Evolutionary conservation across 1,284 basidiomycete genomes (phyloP).

Genomic region (Psilocybe mexicana): DNA sequence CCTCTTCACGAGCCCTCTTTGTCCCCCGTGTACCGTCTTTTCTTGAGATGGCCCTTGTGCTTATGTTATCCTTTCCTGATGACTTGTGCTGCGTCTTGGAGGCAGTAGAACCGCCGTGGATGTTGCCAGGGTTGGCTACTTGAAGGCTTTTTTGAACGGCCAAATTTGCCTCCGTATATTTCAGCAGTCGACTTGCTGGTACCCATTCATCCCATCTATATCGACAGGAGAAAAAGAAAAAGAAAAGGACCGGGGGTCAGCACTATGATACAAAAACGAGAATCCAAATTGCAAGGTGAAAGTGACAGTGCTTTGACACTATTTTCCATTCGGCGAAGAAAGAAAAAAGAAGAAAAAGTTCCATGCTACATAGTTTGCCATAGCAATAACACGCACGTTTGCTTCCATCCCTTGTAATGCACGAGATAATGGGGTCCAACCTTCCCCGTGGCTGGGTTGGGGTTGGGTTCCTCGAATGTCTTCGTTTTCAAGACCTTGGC

Average conservation of each 20-base stretch:
- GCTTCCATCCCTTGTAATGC: constrained; percentile 99
- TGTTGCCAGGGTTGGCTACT: constrained; percentile 37
- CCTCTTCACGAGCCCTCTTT: constrained; percentile 65
- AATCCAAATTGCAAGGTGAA: neutral
- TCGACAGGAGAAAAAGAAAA: neutral
- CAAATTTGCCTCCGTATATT: constrained; percentile 85
- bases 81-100: constrained; percentile 35
- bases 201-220: constrained; percentile 99
- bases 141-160: constrained; percentile 71
- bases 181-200: constrained; percentile 79
- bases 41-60: constrained; percentile 42
- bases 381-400: constrained; percentile 65
- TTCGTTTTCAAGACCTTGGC: constrained; percentile 90
- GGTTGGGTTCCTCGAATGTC: constrained; percentile 71
- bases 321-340: neutral
- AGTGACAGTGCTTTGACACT: neutral
- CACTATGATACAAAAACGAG: neutral
- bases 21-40: constrained; percentile 57
- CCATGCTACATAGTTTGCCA: neutral
- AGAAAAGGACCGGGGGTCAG: neutral
- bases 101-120: constrained; percentile 24
- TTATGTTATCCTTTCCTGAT: constrained; percentile 38
- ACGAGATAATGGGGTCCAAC: constrained; percentile 90
- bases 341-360: neutral
- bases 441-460: constrained; percentile 65